Evolutionary conservation across 2,329 filamentous ascomycete genomes (phyloP), one percentile per base, ranked within the genome.

Genomic region (Diaporthe sp.): DNA sequence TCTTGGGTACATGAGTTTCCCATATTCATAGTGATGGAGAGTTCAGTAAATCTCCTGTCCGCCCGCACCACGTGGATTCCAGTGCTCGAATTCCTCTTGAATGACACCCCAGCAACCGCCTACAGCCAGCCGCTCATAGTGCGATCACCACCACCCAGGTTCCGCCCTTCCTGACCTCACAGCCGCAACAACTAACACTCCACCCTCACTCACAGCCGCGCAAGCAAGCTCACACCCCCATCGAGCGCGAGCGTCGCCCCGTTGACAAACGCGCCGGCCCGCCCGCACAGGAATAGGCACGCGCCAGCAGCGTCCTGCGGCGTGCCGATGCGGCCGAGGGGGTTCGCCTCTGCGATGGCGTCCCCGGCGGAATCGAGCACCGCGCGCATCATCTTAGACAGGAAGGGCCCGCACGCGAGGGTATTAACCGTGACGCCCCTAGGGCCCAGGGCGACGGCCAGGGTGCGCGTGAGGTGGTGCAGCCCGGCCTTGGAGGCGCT

Each of bases 231-330:
- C 30, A 85, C 82, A 2, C 91, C 91, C 2, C 91, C 91, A 80
- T 94, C 92, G 54, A 93, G 80, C 13, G 89, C 84, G 76, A 93
- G 90, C 3, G 89, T 90, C 22, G 91, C 90, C 4, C 92, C 92
- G 77, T 93, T 94, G 47, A 92, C 86, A 81, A 88, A 93, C 1
- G 89, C 85, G 82, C 93, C 93, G 1, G 93, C 93, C 72, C 89
- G 86, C 78, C 92, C 93, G 52, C 88, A 87, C 80, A 95, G 82
- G 83, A 93, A 95, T 73, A 95, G 83, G 80, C 93, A 94, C 15
- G 92, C 88, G 0, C 93, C 93, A 0, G 92, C 93, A 5, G 94
- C 91, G 81, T 95, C 93, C 80, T 92, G 84, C 0, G 92, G 89
- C 25, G 84, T 88, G 0, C 93, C 93, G 78, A 95, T 93, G 42